A percentile compares a stretch with the other conserved stretches of the same genome.
These are phyloP conservation scores for Chaetomidium leptoderma DNA, from an alignment of 495 filamentous ascomycete genomes.

Conservation along the genomic window DNA sequence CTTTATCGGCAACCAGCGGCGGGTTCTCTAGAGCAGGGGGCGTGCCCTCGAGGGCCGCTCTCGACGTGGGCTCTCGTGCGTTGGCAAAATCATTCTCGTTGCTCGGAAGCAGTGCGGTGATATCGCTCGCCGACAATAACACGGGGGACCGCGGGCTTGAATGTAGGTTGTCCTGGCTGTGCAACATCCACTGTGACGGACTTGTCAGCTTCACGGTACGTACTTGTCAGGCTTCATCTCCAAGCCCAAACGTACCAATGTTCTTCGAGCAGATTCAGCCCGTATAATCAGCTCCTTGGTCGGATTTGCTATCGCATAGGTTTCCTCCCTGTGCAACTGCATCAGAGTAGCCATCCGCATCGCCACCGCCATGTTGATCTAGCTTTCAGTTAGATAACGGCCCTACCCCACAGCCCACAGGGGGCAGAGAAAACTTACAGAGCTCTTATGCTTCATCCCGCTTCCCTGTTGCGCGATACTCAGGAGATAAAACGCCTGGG, in stretches of 20 bases:
- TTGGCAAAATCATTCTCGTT: slow-evolving; percentile 46
- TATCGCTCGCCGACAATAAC: slow-evolving; percentile 45
- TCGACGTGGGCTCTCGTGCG: slow-evolving; percentile 39
- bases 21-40: slow-evolving; percentile 45
- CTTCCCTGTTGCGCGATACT: slow-evolving; percentile 51
- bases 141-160: slow-evolving; percentile 45
- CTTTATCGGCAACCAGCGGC: slow-evolving; percentile 34
- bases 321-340: slow-evolving; percentile 50
- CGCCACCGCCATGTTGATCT: slow-evolving; percentile 51
- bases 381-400: slow-evolving; percentile 24
- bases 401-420: background rate
- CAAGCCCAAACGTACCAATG: slow-evolving; percentile 36
- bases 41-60: slow-evolving; percentile 50
- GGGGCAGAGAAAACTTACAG: slow-evolving; percentile 29
- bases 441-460: slow-evolving; percentile 45
- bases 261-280: slow-evolving; percentile 46
- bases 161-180: slow-evolving; percentile 51
- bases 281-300: slow-evolving; percentile 39
- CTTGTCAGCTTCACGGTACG: slow-evolving; percentile 4
- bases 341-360: slow-evolving; percentile 50
- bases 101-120: slow-evolving; percentile 47
- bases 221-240: background rate
- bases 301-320: slow-evolving; percentile 38
- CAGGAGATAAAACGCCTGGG: slow-evolving; percentile 50
- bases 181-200: slow-evolving; percentile 45